phyloP scores from a whole-genome alignment of 176 grass and related monocot species.

The Saccharum officinarum region DNA sequence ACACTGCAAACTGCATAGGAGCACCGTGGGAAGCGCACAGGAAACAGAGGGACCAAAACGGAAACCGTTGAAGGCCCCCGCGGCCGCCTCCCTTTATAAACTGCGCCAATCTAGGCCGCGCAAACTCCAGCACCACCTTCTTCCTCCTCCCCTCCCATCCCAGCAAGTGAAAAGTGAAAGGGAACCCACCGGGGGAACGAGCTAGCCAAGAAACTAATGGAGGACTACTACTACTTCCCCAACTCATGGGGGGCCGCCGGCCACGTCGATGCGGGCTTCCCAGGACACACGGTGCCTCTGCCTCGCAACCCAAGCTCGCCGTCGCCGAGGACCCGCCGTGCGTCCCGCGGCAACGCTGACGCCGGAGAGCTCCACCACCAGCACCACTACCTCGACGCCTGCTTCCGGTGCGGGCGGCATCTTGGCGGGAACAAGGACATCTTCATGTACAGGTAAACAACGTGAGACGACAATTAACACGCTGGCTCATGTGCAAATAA shows the following conservation, averaged over 20 bases:
- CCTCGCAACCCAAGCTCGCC: background rate
- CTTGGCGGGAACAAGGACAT: slow-evolving; percentile 64
- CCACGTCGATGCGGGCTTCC: background rate
- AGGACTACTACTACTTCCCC: slow-evolving; percentile 28
- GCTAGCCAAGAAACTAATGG: slow-evolving; percentile 10
- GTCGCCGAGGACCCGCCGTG: background rate
- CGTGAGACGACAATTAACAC: background rate
- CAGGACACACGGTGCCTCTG: background rate
- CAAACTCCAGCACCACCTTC: background rate
- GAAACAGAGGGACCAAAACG: background rate
- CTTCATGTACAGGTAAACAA: slow-evolving; percentile 90
- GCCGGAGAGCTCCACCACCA: slow-evolving; percentile 24
- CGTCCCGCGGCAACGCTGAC: slow-evolving; percentile 13
- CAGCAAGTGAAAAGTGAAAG: slow-evolving; percentile 1
- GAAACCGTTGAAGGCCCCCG: background rate
- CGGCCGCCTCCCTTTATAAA: background rate
- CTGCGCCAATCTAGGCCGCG: background rate
- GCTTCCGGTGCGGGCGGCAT: slow-evolving; percentile 63
- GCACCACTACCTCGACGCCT: slow-evolving; percentile 80
- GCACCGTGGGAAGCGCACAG: background rate
- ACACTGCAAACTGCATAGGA: background rate
- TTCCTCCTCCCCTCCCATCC: background rate
- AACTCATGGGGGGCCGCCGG: background rate
- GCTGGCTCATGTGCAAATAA: no score
- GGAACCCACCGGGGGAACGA: background rate